These are phyloP conservation scores for Chaetomium tenue DNA, from an alignment of 495 filamentous ascomycete genomes.

Conservation along the genomic window DNA sequence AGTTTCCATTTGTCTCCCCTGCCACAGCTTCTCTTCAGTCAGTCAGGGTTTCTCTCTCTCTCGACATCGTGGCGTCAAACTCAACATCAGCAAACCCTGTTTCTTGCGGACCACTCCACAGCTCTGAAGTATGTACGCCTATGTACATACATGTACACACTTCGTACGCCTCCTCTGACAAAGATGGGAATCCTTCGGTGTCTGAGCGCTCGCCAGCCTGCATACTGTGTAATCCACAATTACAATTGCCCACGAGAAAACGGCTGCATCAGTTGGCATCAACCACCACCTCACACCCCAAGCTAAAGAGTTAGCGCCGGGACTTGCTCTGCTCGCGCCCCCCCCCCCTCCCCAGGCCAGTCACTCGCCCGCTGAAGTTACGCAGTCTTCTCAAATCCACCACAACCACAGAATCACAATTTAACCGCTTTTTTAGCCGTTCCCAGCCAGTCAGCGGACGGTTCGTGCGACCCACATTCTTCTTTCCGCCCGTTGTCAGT, in stretches of 20 bases:
- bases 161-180: neutral
- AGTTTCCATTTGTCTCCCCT: neutral
- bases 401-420: neutral
- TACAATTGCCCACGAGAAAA: neutral
- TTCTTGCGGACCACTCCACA: constrained; percentile 8
- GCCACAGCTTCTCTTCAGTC: neutral
- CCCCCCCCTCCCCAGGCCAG: neutral
- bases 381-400: neutral
- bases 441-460: neutral
- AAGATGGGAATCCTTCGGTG: neutral
- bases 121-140: neutral
- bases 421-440: constrained; percentile 24
- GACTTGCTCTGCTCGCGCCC: constrained; percentile 7
- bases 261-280: neutral
- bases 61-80: neutral
- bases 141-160: neutral
- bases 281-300: neutral
- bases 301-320: constrained; percentile 18
- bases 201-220: constrained; percentile 6
- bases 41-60: neutral
- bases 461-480: constrained; percentile 3
- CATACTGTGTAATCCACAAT: neutral
- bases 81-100: constrained; percentile 6
- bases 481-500: neutral
- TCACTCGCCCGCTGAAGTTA: too few relatives aligned